A percentile compares a stretch with the other conserved stretches of the same genome.
These are phyloP conservation scores for Neofusicoccum ribis DNA, from an alignment of 2,329 filamentous ascomycete genomes.

Conservation along the genomic window DNA sequence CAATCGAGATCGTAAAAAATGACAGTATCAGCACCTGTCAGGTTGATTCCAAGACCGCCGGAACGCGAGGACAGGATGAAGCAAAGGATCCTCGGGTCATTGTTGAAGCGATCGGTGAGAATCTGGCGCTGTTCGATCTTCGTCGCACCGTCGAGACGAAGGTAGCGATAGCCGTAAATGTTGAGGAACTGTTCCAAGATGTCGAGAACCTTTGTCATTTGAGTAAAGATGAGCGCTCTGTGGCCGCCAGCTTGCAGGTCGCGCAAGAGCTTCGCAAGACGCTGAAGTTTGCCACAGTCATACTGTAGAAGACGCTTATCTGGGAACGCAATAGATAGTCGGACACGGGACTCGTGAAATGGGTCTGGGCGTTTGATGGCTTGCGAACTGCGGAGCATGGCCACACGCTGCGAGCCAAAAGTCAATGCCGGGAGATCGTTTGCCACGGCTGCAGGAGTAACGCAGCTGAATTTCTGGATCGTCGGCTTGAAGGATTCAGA, in stretches of 20 bases:
- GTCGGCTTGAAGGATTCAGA: conserved; percentile 70
- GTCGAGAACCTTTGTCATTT: conserved; percentile 98
- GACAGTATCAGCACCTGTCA: conserved; percentile 94
- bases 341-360: conserved; percentile 91
- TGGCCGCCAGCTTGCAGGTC: conserved; percentile 87
- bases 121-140: conserved; percentile 96
- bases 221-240: conserved; percentile 95
- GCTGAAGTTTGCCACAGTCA: conserved; percentile 94
- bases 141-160: conserved; percentile 93
- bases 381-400: conserved; percentile 56
- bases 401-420: conserved; percentile 56
- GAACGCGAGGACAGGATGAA: conserved; percentile 96
- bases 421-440: conserved; percentile 72
- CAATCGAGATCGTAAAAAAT: conserved; percentile 99
- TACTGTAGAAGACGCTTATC: conserved; percentile 96
- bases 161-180: conserved; percentile 95
- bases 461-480: conserved; percentile 86
- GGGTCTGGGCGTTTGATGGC: conserved; percentile 59
- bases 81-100: conserved; percentile 84
- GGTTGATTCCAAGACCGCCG: conserved; percentile 91
- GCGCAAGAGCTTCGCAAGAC: conserved; percentile 80
- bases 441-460: conserved; percentile 85
- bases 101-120: conserved; percentile 94
- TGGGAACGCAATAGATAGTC: conserved; percentile 91
- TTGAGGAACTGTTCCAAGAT: conserved; percentile 97